phyloP scores from a whole-genome alignment of 164 flowering plant genomes.

The Vitis vinifera region DNA sequence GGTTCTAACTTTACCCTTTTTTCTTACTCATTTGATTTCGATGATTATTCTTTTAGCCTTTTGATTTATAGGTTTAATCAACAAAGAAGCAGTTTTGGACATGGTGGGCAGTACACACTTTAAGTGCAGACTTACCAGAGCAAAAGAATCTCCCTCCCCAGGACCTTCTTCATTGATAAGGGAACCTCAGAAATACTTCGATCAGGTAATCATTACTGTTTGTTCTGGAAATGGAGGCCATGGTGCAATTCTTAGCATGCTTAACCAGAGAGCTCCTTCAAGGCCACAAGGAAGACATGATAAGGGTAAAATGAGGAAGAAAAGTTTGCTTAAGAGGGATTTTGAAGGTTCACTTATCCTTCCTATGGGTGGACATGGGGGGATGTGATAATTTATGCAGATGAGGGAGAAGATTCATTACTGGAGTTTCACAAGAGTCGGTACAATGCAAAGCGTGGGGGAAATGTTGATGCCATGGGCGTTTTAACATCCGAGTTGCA shows the following conservation, averaged over 20 bases:
- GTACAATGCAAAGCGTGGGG: conserved; percentile 90
- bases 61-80: conserved; percentile 28
- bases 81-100: conserved; percentile 6
- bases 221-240: conserved; percentile 98
- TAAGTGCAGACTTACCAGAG: conserved; percentile 45
- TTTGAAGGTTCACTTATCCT: conserved; percentile 87
- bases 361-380: conserved; percentile 97
- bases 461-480: conserved; percentile 90
- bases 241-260: conserved; percentile 79
- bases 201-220: conserved; percentile 80
- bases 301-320: conserved; percentile 47
- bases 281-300: conserved; percentile 44
- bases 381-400: conserved; percentile 83
- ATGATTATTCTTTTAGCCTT: not conserved
- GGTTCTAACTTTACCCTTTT: no score
- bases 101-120: conserved; percentile 21
- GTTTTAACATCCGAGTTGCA: conserved; percentile 64
- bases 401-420: conserved; percentile 70
- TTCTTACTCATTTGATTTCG: no score
- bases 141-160: conserved; percentile 42
- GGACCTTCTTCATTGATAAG: conserved; percentile 36
- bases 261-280: conserved; percentile 32
- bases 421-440: conserved; percentile 75
- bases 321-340: conserved; percentile 61
- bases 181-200: conserved; percentile 93